Evolutionary conservation across 768 basidiomycete genomes (phyloP), one percentile per base, ranked within the genome.

Genomic region (Russula emetica): DNA sequence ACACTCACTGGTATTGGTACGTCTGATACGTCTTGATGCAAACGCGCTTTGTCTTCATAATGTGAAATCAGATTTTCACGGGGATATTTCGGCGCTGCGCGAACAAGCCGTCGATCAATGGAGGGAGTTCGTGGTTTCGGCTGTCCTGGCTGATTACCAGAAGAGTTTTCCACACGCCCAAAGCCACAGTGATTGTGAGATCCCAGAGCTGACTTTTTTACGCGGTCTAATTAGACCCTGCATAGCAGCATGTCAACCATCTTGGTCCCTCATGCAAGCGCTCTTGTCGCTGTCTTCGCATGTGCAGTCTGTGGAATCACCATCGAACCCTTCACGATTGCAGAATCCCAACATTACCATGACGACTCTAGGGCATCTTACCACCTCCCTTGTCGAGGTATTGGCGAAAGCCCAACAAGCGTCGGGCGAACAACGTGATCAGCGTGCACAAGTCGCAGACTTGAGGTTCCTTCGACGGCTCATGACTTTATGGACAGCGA

Each of bases 241-340:
- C 32, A 49, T 30, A 64, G 63, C 28, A 7, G 54, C 44, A n/a
- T n/a, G 44, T 45, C 44, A 45, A 8, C 44, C 59, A n/a, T 64
- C 63, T 24, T 60, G 40, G 54, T 45, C 59, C 28, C 63, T 64
- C 5, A 60, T 64, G 63, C 58, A 64, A 44, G 63, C 63, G 7
- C 16, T 64, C 3, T 36, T 56, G 22, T 60, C 59, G 8, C 40
- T 64, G 13, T 50, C 63, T 50, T 60, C 47, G 20, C 45, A 49
- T 44, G 18, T 64, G n/a, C 55, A 61, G 13, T 60, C 63, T 20
- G 30, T 64, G 36, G 59, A 60, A 8, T 20, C 59, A 16, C 38
- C 49, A 2, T 55, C 63, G 20, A 28, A 50, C 24, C 28, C 30
- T 3, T 13, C 38, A 20, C 50, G 63, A 26, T 44, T 26, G 28